A percentile compares a stretch with the other conserved stretches of the same genome.
phyloP scores from a whole-genome alignment of 495 filamentous ascomycete species.

The Lepraria neglecta region DNA sequence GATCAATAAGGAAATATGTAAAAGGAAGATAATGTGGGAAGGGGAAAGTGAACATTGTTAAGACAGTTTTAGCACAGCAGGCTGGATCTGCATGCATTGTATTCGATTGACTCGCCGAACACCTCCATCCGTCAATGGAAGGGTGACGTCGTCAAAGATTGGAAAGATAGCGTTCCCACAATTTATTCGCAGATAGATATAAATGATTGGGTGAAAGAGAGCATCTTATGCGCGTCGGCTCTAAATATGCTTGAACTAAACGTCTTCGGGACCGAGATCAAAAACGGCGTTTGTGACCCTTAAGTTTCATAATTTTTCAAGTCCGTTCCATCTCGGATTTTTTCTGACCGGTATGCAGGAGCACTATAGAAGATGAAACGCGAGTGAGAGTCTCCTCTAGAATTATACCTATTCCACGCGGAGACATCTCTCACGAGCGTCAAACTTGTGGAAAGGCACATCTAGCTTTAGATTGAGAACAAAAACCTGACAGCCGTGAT shows the following conservation, averaged over 20 bases:
- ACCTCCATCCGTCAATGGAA: neutral
- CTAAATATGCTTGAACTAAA: neutral
- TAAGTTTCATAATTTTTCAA: neutral
- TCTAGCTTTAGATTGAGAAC: neutral
- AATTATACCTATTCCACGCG: no score
- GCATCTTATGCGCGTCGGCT: conserved; percentile 6
- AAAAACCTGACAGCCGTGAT: neutral
- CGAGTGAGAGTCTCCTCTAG: no score
- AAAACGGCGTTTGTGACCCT: neutral
- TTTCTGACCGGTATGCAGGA: neutral
- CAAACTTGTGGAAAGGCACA: neutral
- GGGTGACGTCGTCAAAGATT: neutral
- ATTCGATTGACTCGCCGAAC: conserved; percentile 2
- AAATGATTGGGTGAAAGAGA: neutral
- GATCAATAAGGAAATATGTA: neutral
- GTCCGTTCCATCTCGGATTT: neutral
- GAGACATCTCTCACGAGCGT: no score
- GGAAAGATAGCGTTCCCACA: neutral
- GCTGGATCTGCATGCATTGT: neutral
- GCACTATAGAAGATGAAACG: no score
- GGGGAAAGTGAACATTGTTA: neutral
- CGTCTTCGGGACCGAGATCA: neutral
- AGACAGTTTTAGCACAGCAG: neutral
- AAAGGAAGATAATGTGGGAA: neutral
- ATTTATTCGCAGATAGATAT: no score